These are phyloP conservation scores for Parastagonospora avenae DNA, from an alignment of 2,329 filamentous ascomycete genomes.

Conservation along the genomic window DNA sequence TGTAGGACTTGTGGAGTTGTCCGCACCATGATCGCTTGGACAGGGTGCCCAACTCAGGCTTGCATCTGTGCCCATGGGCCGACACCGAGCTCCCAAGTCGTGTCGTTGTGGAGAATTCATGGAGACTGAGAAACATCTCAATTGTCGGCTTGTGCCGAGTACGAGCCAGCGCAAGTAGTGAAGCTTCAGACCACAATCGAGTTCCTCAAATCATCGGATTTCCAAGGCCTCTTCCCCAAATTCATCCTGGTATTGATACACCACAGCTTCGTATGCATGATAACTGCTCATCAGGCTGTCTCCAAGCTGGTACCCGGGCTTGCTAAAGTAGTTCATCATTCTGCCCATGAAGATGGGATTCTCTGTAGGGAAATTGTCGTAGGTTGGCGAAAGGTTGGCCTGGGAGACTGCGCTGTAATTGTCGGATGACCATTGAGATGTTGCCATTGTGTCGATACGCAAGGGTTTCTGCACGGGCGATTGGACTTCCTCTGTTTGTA, in stretches of 20 bases:
- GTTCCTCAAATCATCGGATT: too few relatives aligned
- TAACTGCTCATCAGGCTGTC: constrained; percentile 36
- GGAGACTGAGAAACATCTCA: too few relatives aligned
- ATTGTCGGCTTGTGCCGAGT: too few relatives aligned
- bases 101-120: too few relatives aligned
- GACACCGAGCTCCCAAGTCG: too few relatives aligned
- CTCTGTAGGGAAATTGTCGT: constrained; percentile 6
- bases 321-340: constrained; percentile 41
- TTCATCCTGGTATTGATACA: constrained; percentile 22
- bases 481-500: constrained; percentile 29
- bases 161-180: too few relatives aligned
- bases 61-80: too few relatives aligned
- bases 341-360: constrained; percentile 38
- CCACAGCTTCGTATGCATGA: constrained; percentile 11
- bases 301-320: constrained; percentile 40
- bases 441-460: constrained; percentile 15
- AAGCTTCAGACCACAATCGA: too few relatives aligned
- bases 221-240: constrained; percentile 23
- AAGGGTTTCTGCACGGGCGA: constrained; percentile 12
- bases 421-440: constrained; percentile 7
- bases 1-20: too few relatives aligned
- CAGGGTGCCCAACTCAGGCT: too few relatives aligned
- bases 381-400: constrained; percentile 21
- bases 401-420: constrained; percentile 15
- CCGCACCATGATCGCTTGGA: too few relatives aligned